Conservation (phyloP, 2,329 filamentous ascomycete species). For the Fusarium sp. region DNA sequence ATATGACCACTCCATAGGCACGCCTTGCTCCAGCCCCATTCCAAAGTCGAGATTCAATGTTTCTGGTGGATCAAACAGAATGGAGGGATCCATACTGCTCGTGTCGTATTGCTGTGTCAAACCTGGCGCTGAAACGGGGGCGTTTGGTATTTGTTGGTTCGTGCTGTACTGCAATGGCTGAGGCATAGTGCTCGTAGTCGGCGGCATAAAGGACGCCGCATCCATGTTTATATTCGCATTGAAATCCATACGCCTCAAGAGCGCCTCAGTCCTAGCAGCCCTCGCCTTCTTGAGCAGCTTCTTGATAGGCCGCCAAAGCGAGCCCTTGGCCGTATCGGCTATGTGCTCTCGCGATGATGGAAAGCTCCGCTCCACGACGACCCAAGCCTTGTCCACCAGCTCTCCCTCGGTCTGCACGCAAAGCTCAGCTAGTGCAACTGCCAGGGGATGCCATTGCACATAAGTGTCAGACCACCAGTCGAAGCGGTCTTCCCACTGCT, state of each 20-base stretch:
- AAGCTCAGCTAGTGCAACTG: conserved; percentile 62
- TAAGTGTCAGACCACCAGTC: conserved; percentile 61
- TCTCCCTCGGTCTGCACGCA: conserved; percentile 58
- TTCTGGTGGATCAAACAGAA: conserved; percentile 44
- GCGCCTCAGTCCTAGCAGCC: conserved; percentile 49
- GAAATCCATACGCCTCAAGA: conserved; percentile 42
- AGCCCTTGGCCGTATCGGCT: conserved; percentile 60
- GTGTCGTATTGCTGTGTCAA: conserved; percentile 40
- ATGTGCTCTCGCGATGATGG: conserved; percentile 55
- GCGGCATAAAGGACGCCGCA: conserved; percentile 6
- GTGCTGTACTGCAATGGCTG: conserved; percentile 26
- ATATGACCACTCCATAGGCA: conserved; percentile 46
- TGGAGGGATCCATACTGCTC: conserved; percentile 44
- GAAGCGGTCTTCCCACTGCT: conserved; percentile 51
- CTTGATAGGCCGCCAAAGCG: conserved; percentile 63
- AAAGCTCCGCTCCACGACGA: conserved; percentile 56
- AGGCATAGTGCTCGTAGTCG: conserved; percentile 5
- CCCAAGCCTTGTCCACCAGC: conserved; percentile 60
- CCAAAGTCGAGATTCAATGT: conserved; percentile 40
- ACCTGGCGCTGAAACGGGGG: conserved; percentile 2
- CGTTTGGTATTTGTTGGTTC: conserved; percentile 1
- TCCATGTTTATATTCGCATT: conserved; percentile 7
- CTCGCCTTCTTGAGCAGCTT: conserved; percentile 62
- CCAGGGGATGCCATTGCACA: conserved; percentile 64
- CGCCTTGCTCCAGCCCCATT: conserved; percentile 31